phyloP scores from a whole-genome alignment of 202 grass and related monocot genomes.

The Cymbopogon flexuosus region DNA sequence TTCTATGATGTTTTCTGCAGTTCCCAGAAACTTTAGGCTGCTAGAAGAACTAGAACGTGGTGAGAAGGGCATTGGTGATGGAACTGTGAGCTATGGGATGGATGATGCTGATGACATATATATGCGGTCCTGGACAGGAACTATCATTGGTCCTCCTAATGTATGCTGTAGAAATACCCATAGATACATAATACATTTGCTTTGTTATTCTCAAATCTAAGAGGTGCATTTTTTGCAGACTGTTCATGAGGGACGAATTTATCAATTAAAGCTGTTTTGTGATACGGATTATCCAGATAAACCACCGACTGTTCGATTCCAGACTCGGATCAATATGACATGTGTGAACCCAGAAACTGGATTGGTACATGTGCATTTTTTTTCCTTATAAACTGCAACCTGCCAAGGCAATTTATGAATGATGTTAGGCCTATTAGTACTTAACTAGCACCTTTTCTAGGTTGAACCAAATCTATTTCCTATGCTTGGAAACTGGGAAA shows the following conservation, averaged over 20 bases:
- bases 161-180: slow-evolving; percentile 37
- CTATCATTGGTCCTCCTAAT: slow-evolving; percentile 71
- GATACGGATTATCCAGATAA: slow-evolving; percentile 80
- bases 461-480: slow-evolving; percentile 73
- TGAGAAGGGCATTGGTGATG: slow-evolving; percentile 81
- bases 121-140: slow-evolving; percentile 82
- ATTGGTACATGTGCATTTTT: slow-evolving; percentile 43
- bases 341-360: slow-evolving; percentile 70
- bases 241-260: slow-evolving; percentile 76
- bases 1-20: slow-evolving; percentile 39
- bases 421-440: slow-evolving; percentile 13
- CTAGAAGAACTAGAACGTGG: slow-evolving; percentile 76
- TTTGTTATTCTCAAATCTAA: slow-evolving; percentile 20
- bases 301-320: slow-evolving; percentile 59
- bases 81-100: slow-evolving; percentile 83
- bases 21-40: slow-evolving; percentile 79
- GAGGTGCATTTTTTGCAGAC: slow-evolving; percentile 40
- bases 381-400: background rate
- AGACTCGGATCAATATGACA: slow-evolving; percentile 69
- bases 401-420: slow-evolving; percentile 20
- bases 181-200: slow-evolving; percentile 8
- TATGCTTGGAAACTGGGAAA: slow-evolving; percentile 82
- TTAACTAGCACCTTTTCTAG: slow-evolving; percentile 42
- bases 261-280: slow-evolving; percentile 69
- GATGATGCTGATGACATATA: slow-evolving; percentile 78